A percentile compares a stretch with the other conserved stretches of the same genome.
Evolutionary conservation across 176 grass and related monocot species (phyloP).

Genomic region (Oryza brachyantha): DNA sequence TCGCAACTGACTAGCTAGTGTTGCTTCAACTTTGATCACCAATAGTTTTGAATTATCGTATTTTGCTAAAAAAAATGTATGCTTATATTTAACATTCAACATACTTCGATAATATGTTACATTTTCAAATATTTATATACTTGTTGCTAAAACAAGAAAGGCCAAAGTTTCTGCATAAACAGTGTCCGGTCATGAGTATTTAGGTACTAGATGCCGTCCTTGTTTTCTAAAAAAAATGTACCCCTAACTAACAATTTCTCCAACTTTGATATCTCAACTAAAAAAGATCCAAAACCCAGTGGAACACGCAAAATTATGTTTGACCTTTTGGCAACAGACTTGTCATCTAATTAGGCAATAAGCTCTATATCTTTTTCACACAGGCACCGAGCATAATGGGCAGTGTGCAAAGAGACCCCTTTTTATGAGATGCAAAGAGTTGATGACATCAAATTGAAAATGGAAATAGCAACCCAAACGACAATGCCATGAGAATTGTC

Average conservation of each 20-base stretch:
- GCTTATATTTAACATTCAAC: too few species aligned
- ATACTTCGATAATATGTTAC: too few species aligned
- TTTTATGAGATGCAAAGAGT: constrained; percentile 37
- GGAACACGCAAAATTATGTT: constrained; percentile 33
- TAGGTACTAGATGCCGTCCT: not conserved
- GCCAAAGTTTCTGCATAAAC: too few species aligned
- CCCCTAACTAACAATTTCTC: not conserved
- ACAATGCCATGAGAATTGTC: not conserved
- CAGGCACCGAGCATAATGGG: not conserved
- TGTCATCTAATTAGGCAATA: not conserved
- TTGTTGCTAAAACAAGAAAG: too few species aligned
- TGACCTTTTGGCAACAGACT: constrained; percentile 26
- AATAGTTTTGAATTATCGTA: too few species aligned
- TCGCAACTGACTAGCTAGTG: too few species aligned
- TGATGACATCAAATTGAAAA: constrained; percentile 6
- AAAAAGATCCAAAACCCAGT: constrained; percentile 34
- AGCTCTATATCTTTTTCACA: constrained; percentile 1
- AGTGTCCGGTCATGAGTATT: too few species aligned
- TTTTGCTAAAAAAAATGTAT: too few species aligned
- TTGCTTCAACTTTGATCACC: too few species aligned
- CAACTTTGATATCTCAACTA: not conserved
- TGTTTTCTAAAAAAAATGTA: too few species aligned
- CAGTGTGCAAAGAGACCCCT: constrained; percentile 20
- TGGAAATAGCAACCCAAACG: not conserved
- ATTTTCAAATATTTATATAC: too few species aligned